phyloP scores from a whole-genome alignment of 2,329 filamentous ascomycete species.

The Xylaria polymorpha region DNA sequence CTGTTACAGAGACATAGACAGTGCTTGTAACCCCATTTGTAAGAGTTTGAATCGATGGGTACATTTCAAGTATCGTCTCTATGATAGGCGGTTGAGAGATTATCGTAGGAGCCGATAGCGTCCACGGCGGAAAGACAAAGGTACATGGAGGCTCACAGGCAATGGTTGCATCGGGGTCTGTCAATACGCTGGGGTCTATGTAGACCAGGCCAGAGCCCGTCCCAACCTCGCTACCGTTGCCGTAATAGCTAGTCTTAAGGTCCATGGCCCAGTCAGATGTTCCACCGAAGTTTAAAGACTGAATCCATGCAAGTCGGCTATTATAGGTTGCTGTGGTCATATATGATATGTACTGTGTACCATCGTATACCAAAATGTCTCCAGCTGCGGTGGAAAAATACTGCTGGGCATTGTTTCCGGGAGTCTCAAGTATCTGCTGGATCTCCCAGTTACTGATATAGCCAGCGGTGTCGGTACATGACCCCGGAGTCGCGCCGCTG shows the following conservation, averaged over 20 bases:
- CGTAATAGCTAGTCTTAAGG: constrained; percentile 36
- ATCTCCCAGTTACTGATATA: constrained; percentile 57
- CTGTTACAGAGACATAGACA: neutral
- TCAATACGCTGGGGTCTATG: neutral
- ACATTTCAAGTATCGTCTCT: neutral
- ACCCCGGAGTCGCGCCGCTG: constrained; percentile 46
- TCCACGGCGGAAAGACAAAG: neutral
- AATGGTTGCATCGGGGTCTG: constrained; percentile 1
- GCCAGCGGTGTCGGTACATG: constrained; percentile 53
- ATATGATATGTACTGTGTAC: constrained; percentile 39
- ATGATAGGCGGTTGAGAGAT: neutral
- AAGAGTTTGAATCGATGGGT: neutral
- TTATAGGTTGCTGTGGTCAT: neutral
- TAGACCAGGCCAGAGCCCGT: neutral
- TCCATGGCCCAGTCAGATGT: constrained; percentile 54
- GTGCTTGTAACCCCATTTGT: neutral
- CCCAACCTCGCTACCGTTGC: neutral
- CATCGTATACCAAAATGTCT: constrained; percentile 43
- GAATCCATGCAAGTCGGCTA: neutral
- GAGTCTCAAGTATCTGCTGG: constrained; percentile 41
- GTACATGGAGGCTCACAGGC: constrained; percentile 6
- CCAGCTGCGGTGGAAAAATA: constrained; percentile 28
- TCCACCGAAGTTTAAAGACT: constrained; percentile 47
- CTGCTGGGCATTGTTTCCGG: neutral
- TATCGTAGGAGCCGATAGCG: neutral